These are phyloP conservation scores for Conidiobolus incongruus DNA, from an alignment of 371 early-diverging fungal genomes.

Conservation along the genomic window DNA sequence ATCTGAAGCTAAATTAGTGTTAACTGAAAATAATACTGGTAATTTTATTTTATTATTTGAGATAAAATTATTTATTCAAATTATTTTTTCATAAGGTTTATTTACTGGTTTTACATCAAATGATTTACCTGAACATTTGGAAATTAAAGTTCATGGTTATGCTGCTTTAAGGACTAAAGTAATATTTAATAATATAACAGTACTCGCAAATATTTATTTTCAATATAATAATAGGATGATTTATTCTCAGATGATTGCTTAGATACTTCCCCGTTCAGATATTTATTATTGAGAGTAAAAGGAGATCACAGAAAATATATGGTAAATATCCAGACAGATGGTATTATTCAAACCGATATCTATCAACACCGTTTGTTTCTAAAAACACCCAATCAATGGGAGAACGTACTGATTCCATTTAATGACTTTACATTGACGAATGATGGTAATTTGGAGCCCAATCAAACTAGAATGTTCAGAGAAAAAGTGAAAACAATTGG, in stretches of 20 bases:
- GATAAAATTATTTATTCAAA: no score
- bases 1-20: background rate
- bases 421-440: constrained; percentile 75
- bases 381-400: constrained; percentile 72
- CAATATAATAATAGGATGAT: no score
- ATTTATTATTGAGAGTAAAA: no score
- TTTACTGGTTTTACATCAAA: constrained; percentile 66
- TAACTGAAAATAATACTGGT: background rate
- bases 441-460: constrained; percentile 62
- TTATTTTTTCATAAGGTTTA: no score
- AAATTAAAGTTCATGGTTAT: constrained; percentile 69
- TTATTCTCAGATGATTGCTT: no score
- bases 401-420: constrained; percentile 76
- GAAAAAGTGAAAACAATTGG: constrained; percentile 72
- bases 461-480: constrained; percentile 68
- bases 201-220: no score
- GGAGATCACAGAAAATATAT: no score
- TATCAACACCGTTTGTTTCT: constrained; percentile 81
- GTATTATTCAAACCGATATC: constrained; percentile 52
- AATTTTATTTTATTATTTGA: no score
- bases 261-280: no score
- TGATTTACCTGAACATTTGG: constrained; percentile 42
- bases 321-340: constrained; percentile 75
- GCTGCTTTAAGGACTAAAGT: constrained; percentile 66
- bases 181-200: no score